Evolutionary conservation across 768 basidiomycete species (phyloP).

Genomic region (Suillus lakei): DNA sequence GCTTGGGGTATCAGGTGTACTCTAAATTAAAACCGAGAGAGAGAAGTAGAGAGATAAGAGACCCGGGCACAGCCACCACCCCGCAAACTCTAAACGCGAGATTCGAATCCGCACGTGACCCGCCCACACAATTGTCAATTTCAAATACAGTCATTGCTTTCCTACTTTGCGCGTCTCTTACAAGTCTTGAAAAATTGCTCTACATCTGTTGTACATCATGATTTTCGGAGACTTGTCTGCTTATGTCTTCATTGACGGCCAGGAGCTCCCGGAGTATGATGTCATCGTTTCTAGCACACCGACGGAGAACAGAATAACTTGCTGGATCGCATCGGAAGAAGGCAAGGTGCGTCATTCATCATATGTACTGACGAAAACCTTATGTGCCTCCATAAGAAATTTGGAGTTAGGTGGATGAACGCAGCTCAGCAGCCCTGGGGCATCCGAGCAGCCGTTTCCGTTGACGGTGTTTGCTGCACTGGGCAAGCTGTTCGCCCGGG

Average conservation of each 20-base stretch:
- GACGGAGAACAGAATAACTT: slow-evolving; percentile 16
- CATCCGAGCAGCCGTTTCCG: background rate
- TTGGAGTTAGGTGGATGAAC: slow-evolving; percentile 15
- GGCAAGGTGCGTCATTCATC: slow-evolving; percentile 20
- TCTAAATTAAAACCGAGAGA: too few relatives aligned
- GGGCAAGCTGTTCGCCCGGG: fast-evolving
- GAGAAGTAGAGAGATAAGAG: too few relatives aligned
- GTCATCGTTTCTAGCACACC: slow-evolving; percentile 4
- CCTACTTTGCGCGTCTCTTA: background rate
- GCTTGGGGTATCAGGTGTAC: too few relatives aligned
- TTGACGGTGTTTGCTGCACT: slow-evolving; percentile 16
- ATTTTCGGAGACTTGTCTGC: slow-evolving; percentile 21
- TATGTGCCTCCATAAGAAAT: background rate
- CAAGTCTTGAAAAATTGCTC: background rate
- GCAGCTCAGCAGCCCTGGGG: background rate
- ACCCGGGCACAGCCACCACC: too few relatives aligned
- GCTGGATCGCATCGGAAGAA: slow-evolving; percentile 28
- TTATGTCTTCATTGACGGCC: slow-evolving; percentile 17
- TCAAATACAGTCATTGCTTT: too few relatives aligned
- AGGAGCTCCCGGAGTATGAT: slow-evolving; percentile 20
- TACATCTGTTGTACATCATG: slow-evolving; percentile 10
- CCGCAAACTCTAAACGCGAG: too few relatives aligned
- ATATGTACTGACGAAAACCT: background rate
- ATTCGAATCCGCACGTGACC: too few relatives aligned
- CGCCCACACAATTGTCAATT: too few relatives aligned